A percentile compares a stretch with the other conserved stretches of the same genome.
Conservation (phyloP, 1,284 basidiomycete genomes). For the Erythrobasidium hasegawianum region DNA sequence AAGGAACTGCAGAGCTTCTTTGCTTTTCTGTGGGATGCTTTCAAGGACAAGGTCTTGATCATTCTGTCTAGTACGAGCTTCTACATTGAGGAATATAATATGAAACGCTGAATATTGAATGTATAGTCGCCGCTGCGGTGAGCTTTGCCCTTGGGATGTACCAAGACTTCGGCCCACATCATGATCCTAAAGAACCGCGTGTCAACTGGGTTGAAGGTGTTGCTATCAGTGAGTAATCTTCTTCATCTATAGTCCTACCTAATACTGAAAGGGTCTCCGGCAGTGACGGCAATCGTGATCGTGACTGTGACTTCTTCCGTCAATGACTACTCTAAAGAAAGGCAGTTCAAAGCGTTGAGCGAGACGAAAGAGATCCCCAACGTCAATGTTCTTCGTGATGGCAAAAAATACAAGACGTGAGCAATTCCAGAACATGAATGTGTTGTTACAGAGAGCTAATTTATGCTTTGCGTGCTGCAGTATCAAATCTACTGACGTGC, state of each 20-base stretch:
- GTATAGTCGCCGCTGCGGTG: slow-evolving; percentile 24
- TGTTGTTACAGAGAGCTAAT: background rate
- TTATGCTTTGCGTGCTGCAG: background rate
- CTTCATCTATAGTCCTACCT: background rate
- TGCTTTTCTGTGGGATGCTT: slow-evolving; percentile 32
- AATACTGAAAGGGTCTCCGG: background rate
- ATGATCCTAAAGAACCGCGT: slow-evolving; percentile 23
- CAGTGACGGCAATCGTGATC: slow-evolving; percentile 35
- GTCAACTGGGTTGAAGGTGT: slow-evolving; percentile 35
- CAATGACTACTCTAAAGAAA: slow-evolving; percentile 39
- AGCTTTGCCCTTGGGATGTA: slow-evolving; percentile 33
- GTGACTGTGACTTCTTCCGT: slow-evolving; percentile 34
- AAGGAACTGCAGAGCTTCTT: slow-evolving; percentile 27
- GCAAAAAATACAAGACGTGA: slow-evolving; percentile 36
- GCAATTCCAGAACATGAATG: background rate
- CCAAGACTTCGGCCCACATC: slow-evolving; percentile 33
- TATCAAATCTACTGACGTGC: slow-evolving; percentile 31
- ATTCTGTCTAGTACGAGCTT: slow-evolving; percentile 13
- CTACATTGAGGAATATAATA: background rate
- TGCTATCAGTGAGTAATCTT: slow-evolving; percentile 12
- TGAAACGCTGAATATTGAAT: background rate
- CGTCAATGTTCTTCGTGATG: slow-evolving; percentile 37
- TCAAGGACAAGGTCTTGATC: slow-evolving; percentile 33
- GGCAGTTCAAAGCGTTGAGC: slow-evolving; percentile 39
- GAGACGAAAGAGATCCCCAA: slow-evolving; percentile 37